Evolutionary conservation across 352 stramenopile species (phyloP).

Genomic region (Phytophthora pini): DNA sequence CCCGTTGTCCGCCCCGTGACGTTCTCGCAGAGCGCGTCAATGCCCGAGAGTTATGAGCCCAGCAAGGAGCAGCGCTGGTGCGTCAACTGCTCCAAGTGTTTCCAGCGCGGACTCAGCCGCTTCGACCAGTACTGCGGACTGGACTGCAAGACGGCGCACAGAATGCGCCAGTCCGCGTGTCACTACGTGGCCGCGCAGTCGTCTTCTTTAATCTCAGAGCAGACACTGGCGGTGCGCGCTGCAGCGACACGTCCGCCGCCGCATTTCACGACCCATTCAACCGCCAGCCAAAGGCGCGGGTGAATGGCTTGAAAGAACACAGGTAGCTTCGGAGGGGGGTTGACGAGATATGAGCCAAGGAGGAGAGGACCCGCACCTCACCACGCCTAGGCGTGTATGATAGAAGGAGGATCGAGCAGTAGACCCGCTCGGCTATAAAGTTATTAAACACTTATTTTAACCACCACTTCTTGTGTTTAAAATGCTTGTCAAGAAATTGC

Average conservation of each 20-base stretch:
- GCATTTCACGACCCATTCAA: conserved; percentile 31
- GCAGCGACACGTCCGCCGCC: conserved; percentile 25
- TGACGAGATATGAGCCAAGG: conserved; percentile 8
- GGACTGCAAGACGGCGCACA: conserved; percentile 74
- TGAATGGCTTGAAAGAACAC: conserved; percentile 9
- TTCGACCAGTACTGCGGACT: conserved; percentile 76
- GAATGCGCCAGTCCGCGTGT: conserved; percentile 41
- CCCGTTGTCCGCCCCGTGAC: conserved; percentile 1
- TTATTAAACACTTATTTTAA: conserved; percentile 41
- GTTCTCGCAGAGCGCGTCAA: conserved; percentile 26
- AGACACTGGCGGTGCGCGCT: conserved; percentile 23
- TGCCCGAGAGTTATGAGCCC: conserved; percentile 47
- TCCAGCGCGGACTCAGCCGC: conserved; percentile 67
- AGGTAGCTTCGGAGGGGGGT: conserved; percentile 28
- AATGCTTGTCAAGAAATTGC: background rate
- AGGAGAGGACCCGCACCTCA: conserved; percentile 4
- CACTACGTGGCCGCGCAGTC: conserved; percentile 33
- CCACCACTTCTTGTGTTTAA: background rate
- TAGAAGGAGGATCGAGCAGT: conserved; percentile 12
- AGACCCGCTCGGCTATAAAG: conserved; percentile 22
- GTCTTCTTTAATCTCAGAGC: conserved; percentile 28
- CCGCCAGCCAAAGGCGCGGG: conserved; percentile 2
- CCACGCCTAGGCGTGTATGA: conserved; percentile 22
- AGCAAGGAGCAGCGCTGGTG: conserved; percentile 81
- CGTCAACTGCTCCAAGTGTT: conserved; percentile 82